Base-by-base conservation (phyloP, 2,329 filamentous ascomycete genomes). In the Aplosporella prunicola region DNA sequence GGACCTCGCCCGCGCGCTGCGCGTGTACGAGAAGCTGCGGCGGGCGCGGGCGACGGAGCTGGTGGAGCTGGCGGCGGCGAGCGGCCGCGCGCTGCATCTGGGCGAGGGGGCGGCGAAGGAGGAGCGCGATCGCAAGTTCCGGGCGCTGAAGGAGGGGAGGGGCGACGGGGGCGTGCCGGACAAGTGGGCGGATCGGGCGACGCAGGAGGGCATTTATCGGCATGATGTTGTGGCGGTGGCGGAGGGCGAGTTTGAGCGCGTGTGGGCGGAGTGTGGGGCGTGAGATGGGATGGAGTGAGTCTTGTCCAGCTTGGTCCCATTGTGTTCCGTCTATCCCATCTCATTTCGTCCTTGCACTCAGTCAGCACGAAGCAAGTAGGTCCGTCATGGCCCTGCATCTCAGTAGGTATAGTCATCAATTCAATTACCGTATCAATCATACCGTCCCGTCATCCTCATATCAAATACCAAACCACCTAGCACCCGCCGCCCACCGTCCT, bases 71-170 rank as follows among this genome's bases (percentile, higher is more conserved):
- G 74, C 73, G 0, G 71, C 72, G 2, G 68, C 69, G 13, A 69
- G 60, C 25, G 72, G 74, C 3, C 55, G 68, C 16, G 63, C 61
- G 1, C 53, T 78, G 56, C 74, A 77, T 56, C 51, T 78, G 15
- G 72, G 72, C 2, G 67, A 72, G 5, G 74, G 74, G 5, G 68
- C 66, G 24, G 74, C 71, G 6, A 74, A 76, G 57, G 69, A 72
- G 47, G 69, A 75, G 53, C 58, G 73, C 4, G 73, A 78, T 45
- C 67, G 62, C 51, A 61, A 68, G 35, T 77, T 77, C 38, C 68
- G 59, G 2, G 64, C 60, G 9, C 42, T 68, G 40, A 68, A 63
- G 50, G 48, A 52, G 8, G 60, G 60, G 1, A 58, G 55, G 5
- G 35, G 35, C 32, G 31, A 24, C 15, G 38, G 38, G 9, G 64